A percentile compares a stretch with the other conserved stretches of the same genome.
These are phyloP conservation scores for Pseudonitzschia multistriata DNA, from an alignment of 108 stramenopile species.

Conservation along the genomic window DNA sequence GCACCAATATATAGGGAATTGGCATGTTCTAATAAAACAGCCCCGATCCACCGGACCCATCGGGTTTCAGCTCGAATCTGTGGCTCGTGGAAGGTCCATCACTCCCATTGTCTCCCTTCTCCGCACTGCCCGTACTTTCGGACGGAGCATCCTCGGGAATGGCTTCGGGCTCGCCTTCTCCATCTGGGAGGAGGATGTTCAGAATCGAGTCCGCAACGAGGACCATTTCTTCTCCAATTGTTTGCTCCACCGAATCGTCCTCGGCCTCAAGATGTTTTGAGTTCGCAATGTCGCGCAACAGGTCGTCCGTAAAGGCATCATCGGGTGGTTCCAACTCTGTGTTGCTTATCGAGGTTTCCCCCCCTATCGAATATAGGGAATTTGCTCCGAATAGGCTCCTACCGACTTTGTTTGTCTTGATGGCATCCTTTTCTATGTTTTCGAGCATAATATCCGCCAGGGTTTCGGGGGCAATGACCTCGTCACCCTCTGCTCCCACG, in stretches of 20 bases:
- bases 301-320: neutral
- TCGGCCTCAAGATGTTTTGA: neutral
- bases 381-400: neutral
- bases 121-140: neutral
- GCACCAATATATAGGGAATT: neutral
- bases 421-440: neutral
- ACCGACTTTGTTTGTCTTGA: neutral
- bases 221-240: neutral
- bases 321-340: neutral
- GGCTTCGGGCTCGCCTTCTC: neutral
- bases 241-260: neutral
- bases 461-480: neutral
- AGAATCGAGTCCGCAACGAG: neutral
- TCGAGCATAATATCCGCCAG: neutral
- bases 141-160: neutral
- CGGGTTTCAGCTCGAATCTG: neutral
- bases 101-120: neutral
- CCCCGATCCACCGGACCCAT: neutral
- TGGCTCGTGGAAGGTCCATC: neutral
- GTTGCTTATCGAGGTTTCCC: neutral
- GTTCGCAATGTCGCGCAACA: constrained; percentile 1
- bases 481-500: neutral
- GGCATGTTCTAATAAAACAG: neutral
- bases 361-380: neutral
- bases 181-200: neutral